Percentiles rank a stretch among this genome's conserved stretches.
Conservation (phyloP, 2,329 filamentous ascomycete genomes). For the Apiospora sp. region DNA sequence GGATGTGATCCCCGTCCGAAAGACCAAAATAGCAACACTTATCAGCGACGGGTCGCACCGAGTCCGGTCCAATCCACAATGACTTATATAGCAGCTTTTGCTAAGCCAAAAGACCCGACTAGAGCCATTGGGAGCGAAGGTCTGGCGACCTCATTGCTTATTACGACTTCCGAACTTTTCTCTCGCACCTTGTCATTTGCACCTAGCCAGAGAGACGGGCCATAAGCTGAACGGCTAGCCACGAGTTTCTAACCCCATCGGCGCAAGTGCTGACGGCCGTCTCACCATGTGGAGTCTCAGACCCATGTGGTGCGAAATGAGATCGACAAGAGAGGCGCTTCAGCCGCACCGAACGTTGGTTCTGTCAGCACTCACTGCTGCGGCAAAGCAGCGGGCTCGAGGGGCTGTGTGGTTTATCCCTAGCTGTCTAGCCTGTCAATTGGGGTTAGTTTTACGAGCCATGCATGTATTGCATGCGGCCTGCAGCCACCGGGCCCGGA, state of each 20-base stretch:
- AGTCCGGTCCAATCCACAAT: not conserved
- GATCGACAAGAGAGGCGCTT: constrained; percentile 23
- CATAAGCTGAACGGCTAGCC: constrained; percentile 24
- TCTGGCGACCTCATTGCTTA: not conserved
- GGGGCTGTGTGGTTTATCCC: not conserved
- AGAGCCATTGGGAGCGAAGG: not conserved
- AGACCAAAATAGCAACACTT: not conserved
- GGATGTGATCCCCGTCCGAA: not conserved
- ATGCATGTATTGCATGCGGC: not conserved
- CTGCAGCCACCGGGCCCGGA: not conserved
- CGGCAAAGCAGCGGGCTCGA: not conserved
- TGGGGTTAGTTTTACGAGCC: not conserved
- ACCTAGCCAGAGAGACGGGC: not conserved
- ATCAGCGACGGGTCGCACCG: not conserved
- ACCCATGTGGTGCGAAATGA: constrained; percentile 20
- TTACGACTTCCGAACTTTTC: not conserved
- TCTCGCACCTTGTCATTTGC: not conserved
- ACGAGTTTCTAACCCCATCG: not conserved
- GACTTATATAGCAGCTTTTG: not conserved
- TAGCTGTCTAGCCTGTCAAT: not conserved
- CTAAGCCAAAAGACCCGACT: not conserved
- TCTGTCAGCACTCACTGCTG: not conserved
- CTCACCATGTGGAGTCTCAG: not conserved
- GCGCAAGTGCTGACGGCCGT: constrained; percentile 31
- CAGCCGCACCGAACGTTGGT: constrained; percentile 30